Conservation (phyloP, 164 flowering plant genomes). For the Vitis cinerea region DNA sequence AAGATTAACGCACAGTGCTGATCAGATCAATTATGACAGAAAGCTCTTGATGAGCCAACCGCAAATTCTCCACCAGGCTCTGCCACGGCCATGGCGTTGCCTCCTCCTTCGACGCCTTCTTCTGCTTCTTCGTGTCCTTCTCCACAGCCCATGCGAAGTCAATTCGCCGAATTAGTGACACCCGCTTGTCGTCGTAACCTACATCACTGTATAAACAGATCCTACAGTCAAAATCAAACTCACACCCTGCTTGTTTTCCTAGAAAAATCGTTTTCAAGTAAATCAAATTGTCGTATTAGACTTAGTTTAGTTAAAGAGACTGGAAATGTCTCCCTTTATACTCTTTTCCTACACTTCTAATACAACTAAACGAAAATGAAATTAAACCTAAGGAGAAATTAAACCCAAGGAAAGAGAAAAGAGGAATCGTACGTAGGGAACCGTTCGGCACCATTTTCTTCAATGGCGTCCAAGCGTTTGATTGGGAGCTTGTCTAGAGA, state of each 20-base stretch:
- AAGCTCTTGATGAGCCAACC: constrained; percentile 88
- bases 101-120: constrained; percentile 55
- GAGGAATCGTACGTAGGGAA: constrained; percentile 56
- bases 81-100: constrained; percentile 79
- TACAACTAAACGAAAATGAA: background rate
- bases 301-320: too few species aligned
- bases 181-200: constrained; percentile 76
- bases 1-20: constrained; percentile 52
- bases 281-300: too few species aligned
- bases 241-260: too few species aligned
- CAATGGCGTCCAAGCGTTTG: constrained; percentile 74
- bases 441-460: constrained; percentile 79
- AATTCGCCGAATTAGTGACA: constrained; percentile 70
- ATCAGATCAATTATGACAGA: constrained; percentile 88
- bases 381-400: background rate
- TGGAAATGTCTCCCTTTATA: background rate
- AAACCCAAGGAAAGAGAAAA: background rate
- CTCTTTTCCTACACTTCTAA: background rate
- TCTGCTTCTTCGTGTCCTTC: constrained; percentile 74
- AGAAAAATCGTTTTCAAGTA: too few species aligned
- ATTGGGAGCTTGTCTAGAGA: constrained; percentile 93
- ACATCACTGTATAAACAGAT: constrained; percentile 49
- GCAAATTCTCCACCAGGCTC: constrained; percentile 81
- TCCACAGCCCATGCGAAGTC: constrained; percentile 90
- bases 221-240: too few species aligned